A percentile compares a stretch with the other conserved stretches of the same genome.
Evolutionary conservation across 2,329 filamentous ascomycete genomes (phyloP).

Genomic region (Aspergillus aculeatus): DNA sequence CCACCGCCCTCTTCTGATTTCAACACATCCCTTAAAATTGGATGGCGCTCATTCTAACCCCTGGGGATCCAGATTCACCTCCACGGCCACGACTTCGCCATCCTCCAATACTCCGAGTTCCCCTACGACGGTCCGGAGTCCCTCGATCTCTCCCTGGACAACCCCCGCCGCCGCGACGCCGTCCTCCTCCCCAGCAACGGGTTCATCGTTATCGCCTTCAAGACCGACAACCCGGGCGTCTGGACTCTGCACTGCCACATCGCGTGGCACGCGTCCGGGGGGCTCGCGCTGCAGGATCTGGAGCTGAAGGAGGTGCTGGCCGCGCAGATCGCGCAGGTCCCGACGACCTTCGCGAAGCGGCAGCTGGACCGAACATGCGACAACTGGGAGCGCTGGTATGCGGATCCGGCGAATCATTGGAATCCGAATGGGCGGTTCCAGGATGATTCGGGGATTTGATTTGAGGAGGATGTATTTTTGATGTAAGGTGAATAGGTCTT

Average conservation of each 20-base stretch:
- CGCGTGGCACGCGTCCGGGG: slow-evolving; percentile 13
- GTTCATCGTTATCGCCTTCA: slow-evolving; percentile 8
- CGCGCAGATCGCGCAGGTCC: not conserved
- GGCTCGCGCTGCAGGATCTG: slow-evolving; percentile 7
- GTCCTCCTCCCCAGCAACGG: slow-evolving; percentile 10
- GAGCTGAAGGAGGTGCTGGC: not conserved
- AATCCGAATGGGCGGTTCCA: slow-evolving; percentile 4
- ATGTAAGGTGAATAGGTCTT: no score
- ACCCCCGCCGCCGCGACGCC: slow-evolving; percentile 8
- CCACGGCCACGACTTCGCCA: slow-evolving; percentile 12
- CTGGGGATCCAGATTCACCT: slow-evolving; percentile 3
- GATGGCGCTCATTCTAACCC: not conserved
- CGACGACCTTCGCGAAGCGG: not conserved
- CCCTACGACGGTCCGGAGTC: not conserved
- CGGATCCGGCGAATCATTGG: not conserved
- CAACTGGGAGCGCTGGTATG: slow-evolving; percentile 1
- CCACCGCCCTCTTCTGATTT: no score
- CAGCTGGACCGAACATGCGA: slow-evolving; percentile 1
- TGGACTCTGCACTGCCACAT: slow-evolving; percentile 13
- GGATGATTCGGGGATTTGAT: slow-evolving; percentile 10
- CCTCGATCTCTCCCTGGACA: not conserved
- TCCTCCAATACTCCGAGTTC: slow-evolving; percentile 5
- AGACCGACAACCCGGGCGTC: slow-evolving; percentile 10
- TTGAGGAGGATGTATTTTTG: not conserved
- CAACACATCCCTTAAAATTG: no score